Percentiles rank a stretch among this genome's conserved stretches.
Conservation (phyloP, 1,284 basidiomycete genomes). For the Microstroma glucosiphilum region DNA sequence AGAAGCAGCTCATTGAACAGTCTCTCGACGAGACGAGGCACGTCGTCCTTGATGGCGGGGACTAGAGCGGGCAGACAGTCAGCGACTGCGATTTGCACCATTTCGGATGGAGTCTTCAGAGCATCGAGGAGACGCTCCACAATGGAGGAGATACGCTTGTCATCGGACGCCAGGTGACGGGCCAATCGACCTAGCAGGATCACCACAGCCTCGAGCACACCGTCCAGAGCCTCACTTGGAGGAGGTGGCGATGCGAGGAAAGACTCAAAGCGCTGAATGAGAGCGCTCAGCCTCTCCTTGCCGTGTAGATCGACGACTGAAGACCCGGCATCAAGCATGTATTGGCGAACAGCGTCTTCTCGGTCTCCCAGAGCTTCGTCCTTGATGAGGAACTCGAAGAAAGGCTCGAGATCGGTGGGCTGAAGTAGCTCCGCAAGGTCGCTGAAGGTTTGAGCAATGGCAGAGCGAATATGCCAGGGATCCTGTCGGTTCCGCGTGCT, state of each 20-base stretch:
- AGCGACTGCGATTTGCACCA: slow-evolving; percentile 92
- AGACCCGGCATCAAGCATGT: slow-evolving; percentile 79
- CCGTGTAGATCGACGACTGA: slow-evolving; percentile 80
- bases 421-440: slow-evolving; percentile 66
- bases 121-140: slow-evolving; percentile 85
- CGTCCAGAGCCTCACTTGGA: slow-evolving; percentile 29
- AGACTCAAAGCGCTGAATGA: slow-evolving; percentile 79
- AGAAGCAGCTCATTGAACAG: slow-evolving; percentile 63
- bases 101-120: slow-evolving; percentile 87
- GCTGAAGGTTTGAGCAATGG: slow-evolving; percentile 68
- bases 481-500: slow-evolving; percentile 83
- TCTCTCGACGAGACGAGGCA: slow-evolving; percentile 58
- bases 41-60: slow-evolving; percentile 59
- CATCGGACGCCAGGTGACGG: slow-evolving; percentile 68
- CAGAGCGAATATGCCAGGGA: slow-evolving; percentile 79
- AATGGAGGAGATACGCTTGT: slow-evolving; percentile 55
- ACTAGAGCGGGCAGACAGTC: slow-evolving; percentile 82
- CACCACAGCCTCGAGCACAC: slow-evolving; percentile 83
- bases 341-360: slow-evolving; percentile 70
- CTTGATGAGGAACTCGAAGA: slow-evolving; percentile 81
- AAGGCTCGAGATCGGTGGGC: slow-evolving; percentile 63
- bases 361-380: slow-evolving; percentile 84
- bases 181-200: slow-evolving; percentile 91
- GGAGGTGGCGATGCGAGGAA: slow-evolving; percentile 59
- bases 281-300: slow-evolving; percentile 63